Base-by-base conservation (phyloP, 2,329 filamentous ascomycete genomes). In the Sarocladium kiliense region DNA sequence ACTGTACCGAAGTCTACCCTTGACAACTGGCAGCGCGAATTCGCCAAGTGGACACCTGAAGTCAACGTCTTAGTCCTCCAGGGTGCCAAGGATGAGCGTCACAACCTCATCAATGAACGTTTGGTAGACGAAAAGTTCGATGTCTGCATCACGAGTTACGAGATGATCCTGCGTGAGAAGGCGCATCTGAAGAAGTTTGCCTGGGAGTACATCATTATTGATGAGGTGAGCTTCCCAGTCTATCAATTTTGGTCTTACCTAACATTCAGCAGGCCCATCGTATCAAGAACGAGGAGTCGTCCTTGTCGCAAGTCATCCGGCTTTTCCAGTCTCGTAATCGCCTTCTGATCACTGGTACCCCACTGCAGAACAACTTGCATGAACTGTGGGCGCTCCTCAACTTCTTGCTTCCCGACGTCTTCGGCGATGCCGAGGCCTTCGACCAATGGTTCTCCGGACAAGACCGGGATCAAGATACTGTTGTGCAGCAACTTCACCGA, bases 131-230 rank as follows among this genome's bases (percentile, higher is more conserved):
- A 97, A 69, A 90, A 96, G 61, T 99, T 99, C 63, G 94, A 99
- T 65, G 93, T 97, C 18, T 97, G 93, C 74, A 89, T 99, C 68
- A 99, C 94, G 14, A 97, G 92, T 70, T 99, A 99, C 74, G 94
- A 99, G 71, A 97, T 99, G 93, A 91, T 99, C 57, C 79, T 99
- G 12, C 85, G 94, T 56, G 94, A 99, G 68, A 97, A 99, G 75
- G 79, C 89, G 1, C 91, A 96, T 63, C 73, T 99, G 62, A 96
- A 94, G 75, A 97, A 97, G 71, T 96, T 99, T 69, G 92, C 94
- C 0, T 99, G 94, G 94, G 93, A 99, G 70, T 99, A 99, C 72
- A 99, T 99, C 71, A 96, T 99, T 63, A 96, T 99, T 60, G 94
- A 99, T 65, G 94, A 99, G 63, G 70, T 71, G 62, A 39, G 62